Conservation (phyloP, 495 filamentous ascomycete genomes). For the Neohortaea acidophila region DNA sequence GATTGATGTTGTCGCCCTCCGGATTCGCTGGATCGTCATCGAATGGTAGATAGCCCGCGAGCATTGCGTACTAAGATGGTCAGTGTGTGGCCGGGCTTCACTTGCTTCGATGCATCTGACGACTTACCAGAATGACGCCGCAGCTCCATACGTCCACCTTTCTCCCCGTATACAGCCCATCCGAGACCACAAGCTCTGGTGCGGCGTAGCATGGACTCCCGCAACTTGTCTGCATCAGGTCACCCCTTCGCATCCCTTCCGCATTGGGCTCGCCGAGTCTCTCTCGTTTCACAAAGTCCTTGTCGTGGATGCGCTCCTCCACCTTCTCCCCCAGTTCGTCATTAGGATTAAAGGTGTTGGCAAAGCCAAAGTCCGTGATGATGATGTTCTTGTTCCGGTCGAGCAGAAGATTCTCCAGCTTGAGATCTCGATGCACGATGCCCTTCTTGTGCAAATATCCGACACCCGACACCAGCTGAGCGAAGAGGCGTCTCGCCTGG, state of each 20-base stretch:
- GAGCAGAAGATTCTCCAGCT: slow-evolving; percentile 89
- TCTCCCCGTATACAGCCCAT: slow-evolving; percentile 88
- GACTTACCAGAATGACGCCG: slow-evolving; percentile 88
- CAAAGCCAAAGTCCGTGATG: slow-evolving; percentile 98
- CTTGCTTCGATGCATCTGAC: not conserved
- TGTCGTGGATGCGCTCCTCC: slow-evolving; percentile 70
- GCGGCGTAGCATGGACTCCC: slow-evolving; percentile 91
- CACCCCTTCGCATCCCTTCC: slow-evolving; percentile 48
- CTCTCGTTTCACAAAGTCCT: slow-evolving; percentile 66
- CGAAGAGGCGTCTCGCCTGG: slow-evolving; percentile 78
- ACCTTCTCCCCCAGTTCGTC: slow-evolving; percentile 85
- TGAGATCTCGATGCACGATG: slow-evolving; percentile 94
- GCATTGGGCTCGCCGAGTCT: slow-evolving; percentile 49
- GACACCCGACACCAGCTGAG: slow-evolving; percentile 89
- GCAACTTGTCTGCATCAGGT: slow-evolving; percentile 69
- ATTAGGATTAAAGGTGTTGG: slow-evolving; percentile 82
- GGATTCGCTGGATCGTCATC: slow-evolving; percentile 98
- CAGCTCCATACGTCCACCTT: slow-evolving; percentile 99
- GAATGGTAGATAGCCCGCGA: slow-evolving; percentile 96
- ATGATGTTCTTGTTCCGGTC: slow-evolving; percentile 98
- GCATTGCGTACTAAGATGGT: slow-evolving; percentile 83
- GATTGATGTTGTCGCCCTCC: slow-evolving; percentile 97
- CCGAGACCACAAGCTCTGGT: slow-evolving; percentile 92
- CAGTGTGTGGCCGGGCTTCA: slow-evolving; percentile 1
- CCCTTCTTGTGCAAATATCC: slow-evolving; percentile 98